phyloP scores from a whole-genome alignment of 768 basidiomycete species.

The Austroboletus eburneus region DNA sequence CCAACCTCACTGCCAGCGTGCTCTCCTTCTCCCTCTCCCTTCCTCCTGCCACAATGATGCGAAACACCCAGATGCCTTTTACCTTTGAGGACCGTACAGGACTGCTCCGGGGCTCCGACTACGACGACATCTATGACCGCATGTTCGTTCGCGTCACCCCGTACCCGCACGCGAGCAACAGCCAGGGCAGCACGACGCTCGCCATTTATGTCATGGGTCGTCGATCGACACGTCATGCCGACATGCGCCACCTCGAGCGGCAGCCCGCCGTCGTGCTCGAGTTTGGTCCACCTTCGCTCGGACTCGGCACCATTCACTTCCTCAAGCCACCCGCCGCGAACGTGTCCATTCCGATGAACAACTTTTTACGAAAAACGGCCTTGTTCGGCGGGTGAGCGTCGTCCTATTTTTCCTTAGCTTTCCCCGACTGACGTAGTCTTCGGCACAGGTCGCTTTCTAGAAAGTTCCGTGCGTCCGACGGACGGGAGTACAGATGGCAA shows the following conservation, averaged over 20 bases:
- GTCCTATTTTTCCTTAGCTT: slow-evolving; percentile 8
- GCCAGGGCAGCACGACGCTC: slow-evolving; percentile 23
- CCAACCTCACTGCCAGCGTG: not conserved
- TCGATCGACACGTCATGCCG: slow-evolving; percentile 57
- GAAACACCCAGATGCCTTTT: slow-evolving; percentile 40
- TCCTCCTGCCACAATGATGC: slow-evolving; percentile 20
- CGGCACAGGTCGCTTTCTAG: slow-evolving; percentile 54
- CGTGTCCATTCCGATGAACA: slow-evolving; percentile 53
- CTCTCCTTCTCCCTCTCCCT: not conserved
- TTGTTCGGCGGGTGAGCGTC: slow-evolving; percentile 59
- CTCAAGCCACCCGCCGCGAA: slow-evolving; percentile 35
- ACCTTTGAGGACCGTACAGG: slow-evolving; percentile 70
- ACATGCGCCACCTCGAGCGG: slow-evolving; percentile 47
- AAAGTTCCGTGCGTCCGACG: slow-evolving; percentile 67
- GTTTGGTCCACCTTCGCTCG: slow-evolving; percentile 48
- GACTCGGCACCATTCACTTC: slow-evolving; percentile 59
- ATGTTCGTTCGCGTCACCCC: slow-evolving; percentile 61
- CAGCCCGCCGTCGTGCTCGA: slow-evolving; percentile 56
- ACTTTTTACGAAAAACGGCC: slow-evolving; percentile 59
- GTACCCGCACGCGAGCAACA: slow-evolving; percentile 34
- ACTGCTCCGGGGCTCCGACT: slow-evolving; percentile 52
- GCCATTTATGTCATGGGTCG: slow-evolving; percentile 65
- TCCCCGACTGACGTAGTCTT: not conserved
- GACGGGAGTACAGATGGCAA: slow-evolving; percentile 68
- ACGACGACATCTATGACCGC: slow-evolving; percentile 76